These are phyloP conservation scores for Mycena rebaudengoi DNA, from an alignment of 768 basidiomycete species.

Conservation along the genomic window DNA sequence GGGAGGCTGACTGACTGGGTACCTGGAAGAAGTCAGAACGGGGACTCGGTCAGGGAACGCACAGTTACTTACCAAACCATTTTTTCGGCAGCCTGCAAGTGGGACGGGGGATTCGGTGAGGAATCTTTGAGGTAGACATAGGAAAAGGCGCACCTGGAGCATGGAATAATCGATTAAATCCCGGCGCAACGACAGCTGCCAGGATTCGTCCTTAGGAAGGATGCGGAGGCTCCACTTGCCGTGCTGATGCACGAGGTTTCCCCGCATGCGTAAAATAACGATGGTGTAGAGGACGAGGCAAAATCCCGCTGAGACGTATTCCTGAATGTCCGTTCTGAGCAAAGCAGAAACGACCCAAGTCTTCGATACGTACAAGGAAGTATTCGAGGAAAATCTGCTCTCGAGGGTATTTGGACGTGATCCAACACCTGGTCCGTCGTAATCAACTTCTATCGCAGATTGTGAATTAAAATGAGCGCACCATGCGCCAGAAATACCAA, in stretches of 20 bases:
- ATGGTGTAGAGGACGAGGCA: conserved; percentile 33
- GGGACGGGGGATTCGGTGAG: neutral
- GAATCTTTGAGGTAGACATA: neutral
- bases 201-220: conserved; percentile 26
- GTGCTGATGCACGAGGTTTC: conserved; percentile 31
- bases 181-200: conserved; percentile 31
- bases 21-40: neutral
- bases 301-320: conserved; percentile 36
- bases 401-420: conserved; percentile 48
- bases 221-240: conserved; percentile 31
- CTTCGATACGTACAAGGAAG: conserved; percentile 45
- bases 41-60: neutral
- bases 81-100: conserved; percentile 17
- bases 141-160: conserved; percentile 21
- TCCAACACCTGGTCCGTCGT: conserved; percentile 46
- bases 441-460: neutral
- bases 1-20: neutral
- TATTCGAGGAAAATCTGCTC: conserved; percentile 53
- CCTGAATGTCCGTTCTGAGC: conserved; percentile 16
- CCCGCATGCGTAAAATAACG: conserved; percentile 38
- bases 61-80: conserved; percentile 34
- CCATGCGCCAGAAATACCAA: conserved; percentile 55
- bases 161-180: conserved; percentile 35
- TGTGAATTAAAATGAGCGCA: conserved; percentile 26
- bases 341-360: neutral